Conservation (phyloP, 225 moss, liverwort and hornwort species). For the Takakia lepidozioides region DNA sequence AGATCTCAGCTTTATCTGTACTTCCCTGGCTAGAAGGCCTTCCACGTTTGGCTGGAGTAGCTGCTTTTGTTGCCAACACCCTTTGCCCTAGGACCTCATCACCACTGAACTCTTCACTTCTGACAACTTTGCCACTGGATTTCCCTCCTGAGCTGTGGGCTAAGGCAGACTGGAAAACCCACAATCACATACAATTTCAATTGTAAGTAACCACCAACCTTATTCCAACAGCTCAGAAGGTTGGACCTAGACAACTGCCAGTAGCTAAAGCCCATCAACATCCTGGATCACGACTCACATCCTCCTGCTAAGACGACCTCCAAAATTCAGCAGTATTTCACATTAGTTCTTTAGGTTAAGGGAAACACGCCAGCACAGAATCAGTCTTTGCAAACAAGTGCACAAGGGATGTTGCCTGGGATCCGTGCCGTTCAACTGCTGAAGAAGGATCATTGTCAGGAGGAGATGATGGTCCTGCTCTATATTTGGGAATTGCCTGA, state of each 20-base stretch:
- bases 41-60: slow-evolving; percentile 23
- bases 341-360: neutral
- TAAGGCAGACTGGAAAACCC: neutral
- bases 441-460: slow-evolving; percentile 19
- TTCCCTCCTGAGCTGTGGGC: slow-evolving; percentile 10
- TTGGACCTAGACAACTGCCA: no score
- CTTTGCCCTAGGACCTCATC: slow-evolving; percentile 19
- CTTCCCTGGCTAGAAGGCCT: slow-evolving; percentile 27
- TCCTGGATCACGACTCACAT: no score
- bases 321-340: no score
- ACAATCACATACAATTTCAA: neutral
- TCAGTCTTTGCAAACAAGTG: neutral
- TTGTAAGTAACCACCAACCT: slow-evolving; percentile 2
- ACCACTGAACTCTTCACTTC: slow-evolving; percentile 35
- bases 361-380: neutral
- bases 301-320: neutral
- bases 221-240: neutral
- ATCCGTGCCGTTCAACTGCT: slow-evolving; percentile 20
- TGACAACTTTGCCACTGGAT: slow-evolving; percentile 12
- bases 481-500: slow-evolving; percentile 35
- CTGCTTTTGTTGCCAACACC: slow-evolving; percentile 6
- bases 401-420: slow-evolving; percentile 23
- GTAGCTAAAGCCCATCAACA: no score
- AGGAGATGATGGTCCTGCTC: slow-evolving; percentile 27
- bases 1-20: slow-evolving; percentile 14